Conservation (phyloP, 2,329 filamentous ascomycete genomes). For the Talaromyces albobiverticillius region DNA sequence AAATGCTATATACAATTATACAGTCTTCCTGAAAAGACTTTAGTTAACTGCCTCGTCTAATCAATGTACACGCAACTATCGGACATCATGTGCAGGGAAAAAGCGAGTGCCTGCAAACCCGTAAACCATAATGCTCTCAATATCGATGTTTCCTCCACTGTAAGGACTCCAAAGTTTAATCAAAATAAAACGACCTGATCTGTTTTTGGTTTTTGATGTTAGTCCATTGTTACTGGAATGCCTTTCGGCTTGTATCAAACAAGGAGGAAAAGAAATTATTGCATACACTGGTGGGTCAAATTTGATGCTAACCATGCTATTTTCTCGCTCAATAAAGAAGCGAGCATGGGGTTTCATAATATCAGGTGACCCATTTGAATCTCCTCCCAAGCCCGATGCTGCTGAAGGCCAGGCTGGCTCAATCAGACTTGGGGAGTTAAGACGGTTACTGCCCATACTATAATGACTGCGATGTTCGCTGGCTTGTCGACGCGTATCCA, state of each 20-base stretch:
- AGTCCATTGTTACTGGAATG: conserved; percentile 9
- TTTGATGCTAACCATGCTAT: conserved; percentile 79
- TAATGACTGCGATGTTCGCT: conserved; percentile 21
- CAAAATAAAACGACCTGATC: conserved; percentile 75
- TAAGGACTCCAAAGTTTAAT: conserved; percentile 87
- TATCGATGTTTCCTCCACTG: conserved; percentile 76
- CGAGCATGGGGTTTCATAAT: conserved; percentile 71
- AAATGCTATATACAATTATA: too few species aligned
- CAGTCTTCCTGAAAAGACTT: too few species aligned
- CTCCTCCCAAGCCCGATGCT: not conserved
- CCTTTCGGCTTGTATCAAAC: not conserved
- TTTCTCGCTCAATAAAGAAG: conserved; percentile 79
- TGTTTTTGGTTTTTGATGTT: conserved; percentile 23
- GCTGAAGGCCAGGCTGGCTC: conserved; percentile 23
- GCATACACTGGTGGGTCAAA: conserved; percentile 55
- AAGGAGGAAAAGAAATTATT: too few species aligned
- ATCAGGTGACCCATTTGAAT: conserved; percentile 29
- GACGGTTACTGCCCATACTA: conserved; percentile 20
- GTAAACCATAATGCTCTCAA: conserved; percentile 78
- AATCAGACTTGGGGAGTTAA: conserved; percentile 25
- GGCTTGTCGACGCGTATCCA: conserved; percentile 26
- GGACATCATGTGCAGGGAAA: conserved; percentile 67
- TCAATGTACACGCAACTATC: conserved; percentile 35
- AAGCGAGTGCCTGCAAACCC: conserved; percentile 84
- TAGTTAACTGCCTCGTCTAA: too few species aligned